These are phyloP conservation scores for Cubamyces sp. DNA, from an alignment of 768 basidiomycete species.

Conservation along the genomic window DNA sequence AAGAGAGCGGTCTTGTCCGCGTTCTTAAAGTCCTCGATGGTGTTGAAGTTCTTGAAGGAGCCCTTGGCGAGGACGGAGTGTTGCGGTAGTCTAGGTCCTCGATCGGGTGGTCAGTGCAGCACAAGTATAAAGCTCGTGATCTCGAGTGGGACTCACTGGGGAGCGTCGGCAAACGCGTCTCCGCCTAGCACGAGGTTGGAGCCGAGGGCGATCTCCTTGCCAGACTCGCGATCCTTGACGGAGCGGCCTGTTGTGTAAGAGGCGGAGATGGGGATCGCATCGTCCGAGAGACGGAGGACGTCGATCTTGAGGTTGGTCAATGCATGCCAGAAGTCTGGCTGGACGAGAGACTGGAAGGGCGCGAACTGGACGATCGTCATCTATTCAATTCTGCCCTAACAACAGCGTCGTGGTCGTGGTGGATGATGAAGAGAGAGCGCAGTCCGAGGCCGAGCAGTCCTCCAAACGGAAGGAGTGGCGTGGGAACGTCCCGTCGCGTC, in stretches of 20 bases:
- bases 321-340: conserved; percentile 92
- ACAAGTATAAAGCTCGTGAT: background rate
- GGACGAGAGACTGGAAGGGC: conserved; percentile 84
- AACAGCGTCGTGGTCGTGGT: conserved; percentile 2
- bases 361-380: conserved; percentile 83
- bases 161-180: conserved; percentile 60
- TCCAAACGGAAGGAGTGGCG: background rate
- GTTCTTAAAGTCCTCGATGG: conserved; percentile 93
- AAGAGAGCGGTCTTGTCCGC: conserved; percentile 90
- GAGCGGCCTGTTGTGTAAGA: conserved; percentile 73
- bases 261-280: conserved; percentile 62
- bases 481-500: background rate
- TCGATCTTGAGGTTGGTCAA: conserved; percentile 91
- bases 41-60: conserved; percentile 92
- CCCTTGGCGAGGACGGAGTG: conserved; percentile 62
- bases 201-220: conserved; percentile 70
- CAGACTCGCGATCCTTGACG: conserved; percentile 77
- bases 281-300: conserved; percentile 80
- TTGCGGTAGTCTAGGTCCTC: conserved; percentile 44
- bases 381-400: background rate
- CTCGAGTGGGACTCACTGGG: conserved; percentile 44
- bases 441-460: background rate
- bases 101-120: background rate
- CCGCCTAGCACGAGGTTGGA: conserved; percentile 67
- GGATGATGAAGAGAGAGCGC: background rate